Evolutionary conservation across 2,329 filamentous ascomycete species (phyloP).

Genomic region (Epicoccum nigrum): DNA sequence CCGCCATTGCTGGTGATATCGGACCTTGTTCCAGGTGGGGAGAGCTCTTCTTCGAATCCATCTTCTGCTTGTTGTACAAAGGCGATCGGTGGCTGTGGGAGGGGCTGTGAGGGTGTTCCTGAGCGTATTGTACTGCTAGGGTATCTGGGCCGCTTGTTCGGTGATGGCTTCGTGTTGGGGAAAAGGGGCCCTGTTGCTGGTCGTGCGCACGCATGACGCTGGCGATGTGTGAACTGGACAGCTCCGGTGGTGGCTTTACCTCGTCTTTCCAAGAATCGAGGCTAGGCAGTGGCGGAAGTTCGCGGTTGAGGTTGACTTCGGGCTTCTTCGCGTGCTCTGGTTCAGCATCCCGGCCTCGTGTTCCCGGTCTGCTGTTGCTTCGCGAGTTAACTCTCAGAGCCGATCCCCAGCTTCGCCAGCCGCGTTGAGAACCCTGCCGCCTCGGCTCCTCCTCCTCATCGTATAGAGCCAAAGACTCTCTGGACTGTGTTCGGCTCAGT

Average conservation of each 20-base stretch:
- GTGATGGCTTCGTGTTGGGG: conserved; percentile 35
- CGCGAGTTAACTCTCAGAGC: conserved; percentile 43
- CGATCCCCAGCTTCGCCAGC: conserved; percentile 50
- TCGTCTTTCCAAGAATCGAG: conserved; percentile 50
- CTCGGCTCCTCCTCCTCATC: conserved; percentile 22
- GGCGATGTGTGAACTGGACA: conserved; percentile 40
- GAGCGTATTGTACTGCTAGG: conserved; percentile 31
- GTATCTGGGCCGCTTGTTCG: conserved; percentile 41
- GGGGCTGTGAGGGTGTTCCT: conserved; percentile 20
- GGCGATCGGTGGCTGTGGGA: conserved; percentile 21
- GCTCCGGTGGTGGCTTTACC: conserved; percentile 21
- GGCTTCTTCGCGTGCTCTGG: conserved; percentile 34
- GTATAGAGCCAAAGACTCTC: conserved; percentile 37
- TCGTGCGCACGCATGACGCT: conserved; percentile 45
- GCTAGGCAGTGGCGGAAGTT: conserved; percentile 55
- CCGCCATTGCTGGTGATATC: conserved; percentile 31
- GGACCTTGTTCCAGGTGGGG: conserved; percentile 14
- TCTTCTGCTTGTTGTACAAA: conserved; percentile 23
- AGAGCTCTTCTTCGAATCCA: conserved; percentile 19
- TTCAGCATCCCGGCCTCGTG: conserved; percentile 34
- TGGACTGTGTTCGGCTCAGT: conserved; percentile 44
- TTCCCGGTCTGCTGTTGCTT: conserved; percentile 40
- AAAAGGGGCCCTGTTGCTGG: conserved; percentile 35
- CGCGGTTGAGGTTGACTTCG: conserved; percentile 54
- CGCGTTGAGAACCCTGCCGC: conserved; percentile 33